Percentiles rank a stretch among this genome's conserved stretches.
These are phyloP conservation scores for Solanum stenotomum DNA, from an alignment of 257 asterid species.

Conservation along the genomic window DNA sequence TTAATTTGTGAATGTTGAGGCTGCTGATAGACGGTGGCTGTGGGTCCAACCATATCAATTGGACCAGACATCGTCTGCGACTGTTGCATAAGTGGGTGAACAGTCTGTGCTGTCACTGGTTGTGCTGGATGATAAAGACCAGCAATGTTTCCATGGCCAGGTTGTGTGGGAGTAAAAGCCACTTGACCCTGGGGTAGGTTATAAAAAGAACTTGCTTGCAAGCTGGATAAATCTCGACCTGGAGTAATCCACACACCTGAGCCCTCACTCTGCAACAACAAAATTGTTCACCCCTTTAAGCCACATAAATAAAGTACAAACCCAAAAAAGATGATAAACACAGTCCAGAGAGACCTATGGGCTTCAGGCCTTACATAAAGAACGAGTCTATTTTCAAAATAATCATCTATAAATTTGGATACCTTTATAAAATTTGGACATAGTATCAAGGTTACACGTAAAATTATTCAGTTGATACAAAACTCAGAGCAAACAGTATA, in stretches of 20 bases:
- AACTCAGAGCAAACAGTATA: background rate
- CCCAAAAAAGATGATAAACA: background rate
- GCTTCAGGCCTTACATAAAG: background rate
- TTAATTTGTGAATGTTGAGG: constrained; percentile 71
- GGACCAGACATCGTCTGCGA: constrained; percentile 64
- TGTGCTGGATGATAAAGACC: constrained; percentile 76
- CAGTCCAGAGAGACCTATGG: background rate
- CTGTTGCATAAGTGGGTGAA: constrained; percentile 77
- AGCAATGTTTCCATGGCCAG: constrained; percentile 68
- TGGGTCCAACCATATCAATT: constrained; percentile 67
- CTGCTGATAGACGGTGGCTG: constrained; percentile 68
- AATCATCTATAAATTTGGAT: background rate
- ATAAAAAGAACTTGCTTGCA: constrained; percentile 72
- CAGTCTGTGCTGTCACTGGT: constrained; percentile 45
- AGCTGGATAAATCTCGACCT: constrained; percentile 55
- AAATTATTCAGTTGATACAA: background rate
- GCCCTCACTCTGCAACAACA: constrained; percentile 58
- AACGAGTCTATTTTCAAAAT: background rate
- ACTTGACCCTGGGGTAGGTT: constrained; percentile 78
- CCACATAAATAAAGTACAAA: background rate
- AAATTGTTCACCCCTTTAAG: background rate
- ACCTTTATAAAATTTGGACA: background rate
- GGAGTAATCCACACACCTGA: constrained; percentile 71
- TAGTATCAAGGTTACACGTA: background rate
- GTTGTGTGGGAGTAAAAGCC: constrained; percentile 65